Evolutionary conservation across 345 rosid species (phyloP).

Genomic region (Citrus hindsii): DNA sequence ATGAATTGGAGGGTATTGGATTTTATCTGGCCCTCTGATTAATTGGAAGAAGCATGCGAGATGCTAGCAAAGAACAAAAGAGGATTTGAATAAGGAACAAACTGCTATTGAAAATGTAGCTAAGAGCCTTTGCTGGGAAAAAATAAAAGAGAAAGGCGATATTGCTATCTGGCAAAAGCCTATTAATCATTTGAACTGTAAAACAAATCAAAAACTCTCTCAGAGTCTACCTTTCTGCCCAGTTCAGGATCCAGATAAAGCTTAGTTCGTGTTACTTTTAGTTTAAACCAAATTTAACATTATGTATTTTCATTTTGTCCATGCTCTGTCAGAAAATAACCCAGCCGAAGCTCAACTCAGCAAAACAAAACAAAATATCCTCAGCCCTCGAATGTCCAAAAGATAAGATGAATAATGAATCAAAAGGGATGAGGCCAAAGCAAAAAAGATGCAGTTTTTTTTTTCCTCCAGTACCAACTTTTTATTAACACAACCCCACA

Average conservation of each 20-base stretch:
- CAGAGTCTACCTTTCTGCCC: conserved; percentile 44
- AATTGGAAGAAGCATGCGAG: conserved; percentile 49
- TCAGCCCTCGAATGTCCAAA: neutral
- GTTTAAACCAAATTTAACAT: neutral
- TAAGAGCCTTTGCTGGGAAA: conserved; percentile 55
- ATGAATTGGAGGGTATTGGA: conserved; percentile 57
- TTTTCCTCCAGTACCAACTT: conserved; percentile 9
- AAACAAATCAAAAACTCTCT: conserved; percentile 20
- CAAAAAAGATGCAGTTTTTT: neutral
- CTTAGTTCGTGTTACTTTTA: conserved; percentile 30
- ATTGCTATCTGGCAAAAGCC: conserved; percentile 73
- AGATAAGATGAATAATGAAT: neutral
- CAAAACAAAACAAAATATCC: neutral
- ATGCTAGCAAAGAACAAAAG: conserved; percentile 49
- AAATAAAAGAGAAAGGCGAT: conserved; percentile 44
- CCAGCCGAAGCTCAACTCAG: conserved; percentile 6
- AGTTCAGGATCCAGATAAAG: conserved; percentile 38
- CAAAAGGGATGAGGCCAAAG: neutral
- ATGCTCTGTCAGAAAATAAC: neutral
- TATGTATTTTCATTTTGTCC: neutral
- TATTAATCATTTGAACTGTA: conserved; percentile 51
- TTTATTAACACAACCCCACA: conserved; percentile 15
- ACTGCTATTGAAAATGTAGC: conserved; percentile 40
- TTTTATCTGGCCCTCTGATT: conserved; percentile 70
- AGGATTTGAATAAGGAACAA: conserved; percentile 51